Percentiles rank a stretch among this genome's conserved stretches.
Evolutionary conservation across 176 grass and related monocot genomes (phyloP).

Genomic region (Eremochloa ophiuroides): DNA sequence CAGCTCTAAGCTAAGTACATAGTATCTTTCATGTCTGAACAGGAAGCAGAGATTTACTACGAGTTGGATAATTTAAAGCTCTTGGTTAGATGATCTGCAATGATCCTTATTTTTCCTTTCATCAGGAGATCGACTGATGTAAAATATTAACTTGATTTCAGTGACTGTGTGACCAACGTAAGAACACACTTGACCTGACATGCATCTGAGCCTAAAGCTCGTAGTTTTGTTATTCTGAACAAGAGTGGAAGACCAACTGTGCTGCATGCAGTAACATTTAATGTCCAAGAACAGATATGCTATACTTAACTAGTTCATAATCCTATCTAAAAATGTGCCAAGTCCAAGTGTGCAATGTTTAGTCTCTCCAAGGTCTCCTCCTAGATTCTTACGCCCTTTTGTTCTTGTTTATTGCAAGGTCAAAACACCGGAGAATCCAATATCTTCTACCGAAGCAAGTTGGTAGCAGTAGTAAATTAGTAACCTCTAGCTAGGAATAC

Average conservation of each 20-base stretch:
- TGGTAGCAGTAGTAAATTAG: neutral
- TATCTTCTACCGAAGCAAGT: slow-evolving; percentile 43
- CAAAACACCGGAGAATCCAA: slow-evolving; percentile 60
- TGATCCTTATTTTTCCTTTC: neutral
- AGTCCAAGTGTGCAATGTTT: slow-evolving; percentile 31
- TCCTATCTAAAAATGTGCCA: slow-evolving; percentile 19
- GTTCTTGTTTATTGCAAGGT: slow-evolving; percentile 41
- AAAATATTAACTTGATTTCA: slow-evolving; percentile 8
- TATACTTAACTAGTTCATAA: neutral
- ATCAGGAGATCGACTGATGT: neutral
- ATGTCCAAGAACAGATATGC: neutral
- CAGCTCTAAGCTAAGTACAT: too few species aligned
- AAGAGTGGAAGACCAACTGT: too few species aligned
- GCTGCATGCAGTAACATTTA: neutral
- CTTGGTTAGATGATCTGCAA: neutral
- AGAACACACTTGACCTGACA: too few species aligned
- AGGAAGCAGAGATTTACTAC: neutral
- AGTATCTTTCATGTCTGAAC: neutral
- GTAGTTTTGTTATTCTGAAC: too few species aligned
- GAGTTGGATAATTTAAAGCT: neutral
- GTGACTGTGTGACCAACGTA: neutral
- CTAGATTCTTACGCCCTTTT: slow-evolving; percentile 5
- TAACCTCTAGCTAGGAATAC: neutral
- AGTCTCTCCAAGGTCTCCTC: slow-evolving; percentile 34
- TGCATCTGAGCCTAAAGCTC: too few species aligned